A percentile compares a stretch with the other conserved stretches of the same genome.
phyloP scores from a whole-genome alignment of 1,284 basidiomycete genomes.

The Ceratobasidium sp. region DNA sequence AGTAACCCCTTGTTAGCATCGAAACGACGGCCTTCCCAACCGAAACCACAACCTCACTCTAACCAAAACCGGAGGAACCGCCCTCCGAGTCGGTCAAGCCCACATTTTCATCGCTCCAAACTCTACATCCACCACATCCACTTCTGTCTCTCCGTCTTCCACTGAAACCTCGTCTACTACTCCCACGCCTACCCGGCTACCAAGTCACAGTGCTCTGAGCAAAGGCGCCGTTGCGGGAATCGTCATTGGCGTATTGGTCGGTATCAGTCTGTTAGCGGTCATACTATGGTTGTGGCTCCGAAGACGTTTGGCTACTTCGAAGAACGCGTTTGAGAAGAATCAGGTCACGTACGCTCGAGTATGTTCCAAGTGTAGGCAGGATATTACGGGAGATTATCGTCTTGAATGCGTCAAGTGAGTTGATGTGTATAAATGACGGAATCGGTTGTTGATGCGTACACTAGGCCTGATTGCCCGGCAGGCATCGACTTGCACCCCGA shows the following conservation, averaged over 20 bases:
- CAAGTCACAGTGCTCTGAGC: background rate
- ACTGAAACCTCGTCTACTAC: background rate
- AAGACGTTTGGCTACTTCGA: background rate
- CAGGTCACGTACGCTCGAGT: background rate
- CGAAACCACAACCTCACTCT: background rate
- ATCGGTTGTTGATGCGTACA: background rate
- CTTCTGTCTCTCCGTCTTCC: background rate
- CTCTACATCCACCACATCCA: background rate
- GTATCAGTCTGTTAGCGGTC: background rate
- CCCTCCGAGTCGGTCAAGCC: background rate
- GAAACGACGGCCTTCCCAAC: background rate
- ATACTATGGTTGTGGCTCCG: background rate
- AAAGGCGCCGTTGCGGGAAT: background rate
- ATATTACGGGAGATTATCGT: constrained; percentile 7
- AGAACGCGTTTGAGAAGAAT: background rate
- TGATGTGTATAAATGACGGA: background rate
- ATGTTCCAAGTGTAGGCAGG: constrained; percentile 6
- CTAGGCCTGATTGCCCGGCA: constrained; percentile 3
- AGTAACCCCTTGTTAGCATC: background rate
- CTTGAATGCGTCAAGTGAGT: constrained; percentile 19
- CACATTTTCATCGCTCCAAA: background rate
- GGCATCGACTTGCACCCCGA: constrained; percentile 7
- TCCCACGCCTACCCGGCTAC: background rate
- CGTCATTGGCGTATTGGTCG: background rate
- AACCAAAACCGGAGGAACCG: background rate